Evolutionary conservation across 768 basidiomycete genomes (phyloP).

Genomic region (Pleurotus eryngii): DNA sequence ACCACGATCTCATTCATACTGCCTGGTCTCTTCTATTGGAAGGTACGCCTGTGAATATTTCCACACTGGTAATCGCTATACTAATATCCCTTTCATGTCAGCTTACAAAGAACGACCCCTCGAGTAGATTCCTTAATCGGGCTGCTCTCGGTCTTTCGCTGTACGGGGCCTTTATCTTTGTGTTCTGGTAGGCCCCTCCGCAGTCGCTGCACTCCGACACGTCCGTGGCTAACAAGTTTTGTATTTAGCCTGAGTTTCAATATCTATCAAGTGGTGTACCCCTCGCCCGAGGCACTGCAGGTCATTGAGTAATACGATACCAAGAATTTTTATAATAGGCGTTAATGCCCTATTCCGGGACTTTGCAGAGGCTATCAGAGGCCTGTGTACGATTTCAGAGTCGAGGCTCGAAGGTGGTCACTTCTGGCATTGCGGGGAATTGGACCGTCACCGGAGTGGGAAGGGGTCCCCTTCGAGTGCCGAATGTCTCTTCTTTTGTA

Average conservation of each 20-base stretch:
- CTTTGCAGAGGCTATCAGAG: no score
- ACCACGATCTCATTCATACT: constrained; percentile 97
- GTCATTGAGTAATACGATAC: constrained; percentile 13
- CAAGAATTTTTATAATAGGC: background rate
- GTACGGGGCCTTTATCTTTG: constrained; percentile 78
- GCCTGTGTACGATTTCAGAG: no score
- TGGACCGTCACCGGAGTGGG: no score
- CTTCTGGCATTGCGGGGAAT: no score
- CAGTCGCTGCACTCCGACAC: constrained; percentile 1
- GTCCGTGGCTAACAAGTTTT: background rate
- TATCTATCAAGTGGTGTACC: constrained; percentile 60
- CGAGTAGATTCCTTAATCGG: constrained; percentile 46
- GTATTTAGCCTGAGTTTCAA: constrained; percentile 68
- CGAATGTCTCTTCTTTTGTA: no score
- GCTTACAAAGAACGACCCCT: constrained; percentile 68
- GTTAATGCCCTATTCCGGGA: no score
- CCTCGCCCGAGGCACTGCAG: constrained; percentile 16
- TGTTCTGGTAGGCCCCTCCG: constrained; percentile 72
- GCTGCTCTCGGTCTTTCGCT: constrained; percentile 62
- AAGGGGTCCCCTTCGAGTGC: no score
- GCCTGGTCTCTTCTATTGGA: constrained; percentile 91
- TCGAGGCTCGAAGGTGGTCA: no score
- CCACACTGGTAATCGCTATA: background rate
- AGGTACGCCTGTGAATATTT: constrained; percentile 40
- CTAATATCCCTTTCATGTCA: constrained; percentile 22